phyloP scores from a whole-genome alignment of 192 early-diverging fungal genomes.

The Rhizophagus prolifer region DNA sequence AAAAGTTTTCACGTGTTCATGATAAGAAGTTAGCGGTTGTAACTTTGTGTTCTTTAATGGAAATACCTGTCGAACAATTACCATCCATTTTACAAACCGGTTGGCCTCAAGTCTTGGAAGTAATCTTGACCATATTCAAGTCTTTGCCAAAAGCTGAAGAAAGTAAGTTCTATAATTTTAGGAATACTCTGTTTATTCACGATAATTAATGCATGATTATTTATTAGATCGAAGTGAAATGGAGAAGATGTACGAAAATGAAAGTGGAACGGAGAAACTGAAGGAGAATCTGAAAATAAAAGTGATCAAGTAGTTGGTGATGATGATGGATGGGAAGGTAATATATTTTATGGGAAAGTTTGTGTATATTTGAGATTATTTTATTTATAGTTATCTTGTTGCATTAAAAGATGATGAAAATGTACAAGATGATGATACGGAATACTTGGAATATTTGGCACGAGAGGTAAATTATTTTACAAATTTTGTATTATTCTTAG shows the following conservation, averaged over 20 bases:
- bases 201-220: constrained; percentile 20
- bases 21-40: constrained; percentile 94
- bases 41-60: constrained; percentile 71
- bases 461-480: constrained; percentile 34
- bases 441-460: constrained; percentile 46
- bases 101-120: constrained; percentile 74
- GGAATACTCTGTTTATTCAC: constrained; percentile 9
- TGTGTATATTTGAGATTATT: constrained; percentile 9
- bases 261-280: constrained; percentile 52
- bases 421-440: constrained; percentile 41
- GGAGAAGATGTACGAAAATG: constrained; percentile 48
- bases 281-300: constrained; percentile 56
- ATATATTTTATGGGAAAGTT: constrained; percentile 26
- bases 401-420: constrained; percentile 40
- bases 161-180: constrained; percentile 40
- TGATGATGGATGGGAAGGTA: constrained; percentile 41
- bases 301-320: constrained; percentile 55
- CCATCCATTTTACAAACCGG: constrained; percentile 70
- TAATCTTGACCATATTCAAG: constrained; percentile 71
- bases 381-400: not conserved
- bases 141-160: constrained; percentile 70
- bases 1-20: constrained; percentile 83
- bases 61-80: constrained; percentile 67
- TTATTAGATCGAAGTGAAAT: constrained; percentile 48
- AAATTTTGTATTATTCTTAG: not conserved